Base-by-base conservation (phyloP, 768 basidiomycete species). In the Phylloporus rhodoxanthus region DNA sequence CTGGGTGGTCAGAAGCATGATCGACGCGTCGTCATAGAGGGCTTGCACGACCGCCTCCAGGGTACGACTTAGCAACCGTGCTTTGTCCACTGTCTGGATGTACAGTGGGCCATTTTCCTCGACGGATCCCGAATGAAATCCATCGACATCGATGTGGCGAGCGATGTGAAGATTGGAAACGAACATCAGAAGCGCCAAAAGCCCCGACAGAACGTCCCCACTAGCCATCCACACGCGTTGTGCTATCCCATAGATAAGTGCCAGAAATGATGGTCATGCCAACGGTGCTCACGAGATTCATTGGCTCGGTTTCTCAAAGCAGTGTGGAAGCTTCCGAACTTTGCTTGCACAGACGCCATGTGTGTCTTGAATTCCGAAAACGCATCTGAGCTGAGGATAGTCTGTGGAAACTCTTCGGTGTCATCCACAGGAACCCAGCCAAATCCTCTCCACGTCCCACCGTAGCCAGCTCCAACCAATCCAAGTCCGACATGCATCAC, bases 61-160 rank as follows among this genome's bases (percentile, higher is more conserved):
- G 2, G 77, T 80, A 33, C 88, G 80, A 17, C 88, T 75, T 19
- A 89, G 75, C 8, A 72, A 57, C 26, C 85, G 76, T 17, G 87
- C 91, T 49, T 75, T 81, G 39, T 82, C 80, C 2, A 92, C 84
- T 17, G 81, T 80, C 54, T 80, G 75, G 13, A 72, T 61, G 61
- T 89, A 91, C 29, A 72, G 62, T 17, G 77, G 70, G 55, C 79
- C 78, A 20, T 72, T 61, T 7, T 74, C 64, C 13, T 72, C 61
- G 14, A 56, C 71, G 1, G 73, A 68, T 25, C 79, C 76, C 52
- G 76, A 72, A 23, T 73, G 73, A 53, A 86, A 75, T 14, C 85
- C 86, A 56, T 91, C 87, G 50, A 93, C 80, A 62, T 93, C 92
- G 52, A 94, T 81, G 63, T 84, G 81, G 26, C 81, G 79, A 17